phyloP scores from a whole-genome alignment of 331 rosid genomes.

The Erythrophleum ivorense region DNA sequence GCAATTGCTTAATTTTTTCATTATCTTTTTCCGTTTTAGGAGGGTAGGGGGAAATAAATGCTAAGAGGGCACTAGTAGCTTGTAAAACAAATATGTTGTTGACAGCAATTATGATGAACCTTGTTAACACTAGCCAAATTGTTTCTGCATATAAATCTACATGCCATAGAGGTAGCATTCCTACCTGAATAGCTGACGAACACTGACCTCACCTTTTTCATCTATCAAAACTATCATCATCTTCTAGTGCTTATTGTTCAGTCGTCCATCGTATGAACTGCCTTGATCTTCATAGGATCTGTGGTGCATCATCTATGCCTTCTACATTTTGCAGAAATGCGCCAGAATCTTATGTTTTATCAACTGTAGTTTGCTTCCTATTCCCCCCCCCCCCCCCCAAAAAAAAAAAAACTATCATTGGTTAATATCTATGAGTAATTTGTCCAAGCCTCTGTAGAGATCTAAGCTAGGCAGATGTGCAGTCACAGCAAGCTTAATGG shows the following conservation, averaged over 20 bases:
- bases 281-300: background rate
- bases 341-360: background rate
- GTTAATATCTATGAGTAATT: background rate
- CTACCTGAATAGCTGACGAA: background rate
- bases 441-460: conserved; percentile 21
- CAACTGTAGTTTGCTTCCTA: background rate
- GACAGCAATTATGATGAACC: background rate
- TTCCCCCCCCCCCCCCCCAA: background rate
- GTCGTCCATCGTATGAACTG: background rate
- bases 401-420: background rate
- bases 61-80: background rate
- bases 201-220: background rate
- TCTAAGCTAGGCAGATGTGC: conserved; percentile 1
- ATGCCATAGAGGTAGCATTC: background rate
- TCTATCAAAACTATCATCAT: background rate
- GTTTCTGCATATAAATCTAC: background rate
- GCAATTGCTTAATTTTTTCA: background rate
- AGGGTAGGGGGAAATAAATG: background rate
- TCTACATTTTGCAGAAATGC: background rate
- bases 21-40: background rate
- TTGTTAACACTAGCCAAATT: background rate
- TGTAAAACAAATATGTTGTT: background rate
- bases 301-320: background rate
- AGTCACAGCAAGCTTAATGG: background rate
- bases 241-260: background rate